A percentile compares a stretch with the other conserved stretches of the same genome.
phyloP scores from a whole-genome alignment of 768 basidiomycete species.

The Kwoniella mangroviensis region DNA sequence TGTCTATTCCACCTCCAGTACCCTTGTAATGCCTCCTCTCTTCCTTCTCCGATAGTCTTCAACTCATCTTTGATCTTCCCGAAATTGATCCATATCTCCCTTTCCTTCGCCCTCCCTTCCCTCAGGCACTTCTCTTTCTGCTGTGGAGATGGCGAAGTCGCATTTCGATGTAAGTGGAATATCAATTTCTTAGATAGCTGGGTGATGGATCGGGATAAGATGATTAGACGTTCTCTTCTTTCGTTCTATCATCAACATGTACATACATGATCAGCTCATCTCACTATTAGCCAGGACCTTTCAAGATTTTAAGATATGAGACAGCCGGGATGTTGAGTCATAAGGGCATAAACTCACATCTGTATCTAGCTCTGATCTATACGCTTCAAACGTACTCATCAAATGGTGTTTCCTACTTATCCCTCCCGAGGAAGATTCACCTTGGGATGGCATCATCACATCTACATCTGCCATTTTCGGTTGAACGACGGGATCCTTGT shows the following conservation, averaged over 20 bases:
- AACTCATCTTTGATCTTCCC: constrained; percentile 63
- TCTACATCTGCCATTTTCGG: constrained; percentile 30
- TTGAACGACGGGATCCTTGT: background rate
- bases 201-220: constrained; percentile 84
- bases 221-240: constrained; percentile 85
- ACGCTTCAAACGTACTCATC: constrained; percentile 45
- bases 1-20: constrained; percentile 53
- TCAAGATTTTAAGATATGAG: too few species aligned
- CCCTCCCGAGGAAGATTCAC: constrained; percentile 32
- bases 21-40: constrained; percentile 19
- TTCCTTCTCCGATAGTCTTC: constrained; percentile 13
- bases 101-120: constrained; percentile 64
- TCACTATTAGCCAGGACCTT: too few species aligned
- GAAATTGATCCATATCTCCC: constrained; percentile 71
- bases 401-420: constrained; percentile 44
- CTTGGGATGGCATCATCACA: constrained; percentile 32
- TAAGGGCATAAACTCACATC: constrained; percentile 33
- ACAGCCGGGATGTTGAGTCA: too few species aligned
- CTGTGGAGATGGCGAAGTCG: constrained; percentile 40
- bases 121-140: constrained; percentile 48
- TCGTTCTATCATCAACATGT: constrained; percentile 66
- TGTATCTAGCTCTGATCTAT: constrained; percentile 44
- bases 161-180: constrained; percentile 82
- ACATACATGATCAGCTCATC: background rate
- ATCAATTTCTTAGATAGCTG: constrained; percentile 91